Evolutionary conservation across 1,284 basidiomycete species (phyloP).

Genomic region (Stereum hirsutum): DNA sequence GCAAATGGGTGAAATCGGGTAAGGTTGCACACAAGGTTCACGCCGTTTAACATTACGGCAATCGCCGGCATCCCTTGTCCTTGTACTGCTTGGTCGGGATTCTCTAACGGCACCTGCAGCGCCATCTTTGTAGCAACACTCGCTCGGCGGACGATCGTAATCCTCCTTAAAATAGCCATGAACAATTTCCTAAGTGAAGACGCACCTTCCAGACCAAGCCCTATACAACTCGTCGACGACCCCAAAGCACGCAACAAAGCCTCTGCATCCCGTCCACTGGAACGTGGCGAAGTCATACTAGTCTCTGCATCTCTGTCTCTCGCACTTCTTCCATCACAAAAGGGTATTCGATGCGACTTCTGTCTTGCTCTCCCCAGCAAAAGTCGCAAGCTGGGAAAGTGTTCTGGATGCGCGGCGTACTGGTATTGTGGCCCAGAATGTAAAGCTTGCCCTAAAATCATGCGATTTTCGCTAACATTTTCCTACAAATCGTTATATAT

Average conservation of each 20-base stretch:
- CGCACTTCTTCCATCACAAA: conserved; percentile 1
- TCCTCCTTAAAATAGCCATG: not conserved
- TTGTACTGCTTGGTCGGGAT: no score
- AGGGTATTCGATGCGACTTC: conserved; percentile 47
- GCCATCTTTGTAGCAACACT: no score
- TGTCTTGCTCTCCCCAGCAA: conserved; percentile 32
- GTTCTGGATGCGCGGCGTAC: conserved; percentile 55
- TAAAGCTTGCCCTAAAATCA: conserved; percentile 20
- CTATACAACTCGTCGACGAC: not conserved
- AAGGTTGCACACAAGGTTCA: no score
- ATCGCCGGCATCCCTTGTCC: no score
- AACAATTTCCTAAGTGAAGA: no score
- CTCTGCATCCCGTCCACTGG: not conserved
- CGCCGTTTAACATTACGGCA: no score
- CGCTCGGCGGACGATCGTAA: not conserved
- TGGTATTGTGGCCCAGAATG: conserved; percentile 63
- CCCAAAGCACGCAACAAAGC: not conserved
- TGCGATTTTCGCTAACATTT: not conserved
- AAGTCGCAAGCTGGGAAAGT: conserved; percentile 31
- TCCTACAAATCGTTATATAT: not conserved
- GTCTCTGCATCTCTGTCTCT: not conserved
- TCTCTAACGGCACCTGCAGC: no score
- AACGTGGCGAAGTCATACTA: not conserved
- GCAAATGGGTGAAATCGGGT: no score
- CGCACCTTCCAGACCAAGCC: not conserved